Conservation (phyloP, 2,329 filamentous ascomycete genomes). For the Monilinia aucupariae region DNA sequence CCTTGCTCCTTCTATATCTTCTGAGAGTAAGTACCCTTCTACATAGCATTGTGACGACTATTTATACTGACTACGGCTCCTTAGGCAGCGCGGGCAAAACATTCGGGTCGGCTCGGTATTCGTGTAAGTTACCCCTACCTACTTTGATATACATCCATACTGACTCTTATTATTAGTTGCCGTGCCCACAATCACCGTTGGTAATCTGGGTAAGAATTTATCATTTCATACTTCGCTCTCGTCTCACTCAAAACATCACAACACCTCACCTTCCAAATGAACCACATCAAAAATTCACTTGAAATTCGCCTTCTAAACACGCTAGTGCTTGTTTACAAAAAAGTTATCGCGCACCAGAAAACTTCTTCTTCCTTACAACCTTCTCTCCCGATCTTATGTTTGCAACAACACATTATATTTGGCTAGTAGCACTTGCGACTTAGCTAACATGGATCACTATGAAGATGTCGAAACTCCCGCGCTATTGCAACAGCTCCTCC, state of each 20-base stretch:
- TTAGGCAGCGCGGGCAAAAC: background rate
- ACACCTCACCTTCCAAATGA: background rate
- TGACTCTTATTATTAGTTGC: background rate
- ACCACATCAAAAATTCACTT: constrained; percentile 4
- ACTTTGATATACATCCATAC: background rate
- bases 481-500: background rate
- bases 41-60: background rate
- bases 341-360: background rate
- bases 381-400: background rate
- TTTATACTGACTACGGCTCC: background rate
- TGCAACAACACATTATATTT: background rate
- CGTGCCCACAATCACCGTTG: background rate
- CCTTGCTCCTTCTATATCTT: background rate
- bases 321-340: constrained; percentile 5
- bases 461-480: background rate
- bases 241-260: background rate
- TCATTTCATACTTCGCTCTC: background rate
- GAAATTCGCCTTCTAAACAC: background rate
- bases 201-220: background rate
- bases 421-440: background rate
- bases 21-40: no score
- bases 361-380: background rate
- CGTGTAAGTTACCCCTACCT: background rate
- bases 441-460: constrained; percentile 3
- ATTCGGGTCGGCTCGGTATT: background rate